phyloP scores from a whole-genome alignment of 495 filamentous ascomycete genomes.

The Cenococcum geophilum region DNA sequence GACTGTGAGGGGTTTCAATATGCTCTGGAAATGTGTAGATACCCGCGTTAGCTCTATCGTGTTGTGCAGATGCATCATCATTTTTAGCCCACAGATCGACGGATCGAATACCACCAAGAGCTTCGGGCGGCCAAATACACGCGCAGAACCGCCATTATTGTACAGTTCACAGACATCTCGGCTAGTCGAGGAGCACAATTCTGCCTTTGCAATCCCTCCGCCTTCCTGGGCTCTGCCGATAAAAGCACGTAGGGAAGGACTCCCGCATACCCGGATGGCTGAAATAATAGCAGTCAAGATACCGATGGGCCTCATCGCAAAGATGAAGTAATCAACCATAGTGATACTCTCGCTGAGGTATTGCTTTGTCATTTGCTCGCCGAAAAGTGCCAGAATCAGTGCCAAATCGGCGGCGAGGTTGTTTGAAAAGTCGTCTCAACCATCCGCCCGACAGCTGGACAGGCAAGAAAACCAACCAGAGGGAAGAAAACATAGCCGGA shows the following conservation, averaged over 20 bases:
- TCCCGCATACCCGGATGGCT: constrained; percentile 10
- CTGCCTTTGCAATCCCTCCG: not conserved
- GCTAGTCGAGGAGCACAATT: constrained; percentile 6
- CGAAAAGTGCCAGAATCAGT: constrained; percentile 28
- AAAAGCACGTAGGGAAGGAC: constrained; percentile 25
- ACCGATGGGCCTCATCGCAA: constrained; percentile 22
- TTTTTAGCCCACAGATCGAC: no score
- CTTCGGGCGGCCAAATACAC: no score
- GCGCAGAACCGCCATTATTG: no score
- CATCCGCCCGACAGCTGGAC: no score
- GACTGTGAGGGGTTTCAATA: no score
- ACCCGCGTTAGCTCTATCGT: no score
- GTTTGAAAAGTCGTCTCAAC: no score
- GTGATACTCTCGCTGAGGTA: constrained; percentile 50
- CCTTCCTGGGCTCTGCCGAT: constrained; percentile 7
- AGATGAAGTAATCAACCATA: constrained; percentile 33
- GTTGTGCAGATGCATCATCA: no score
- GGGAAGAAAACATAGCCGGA: no score
- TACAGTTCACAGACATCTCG: constrained; percentile 5
- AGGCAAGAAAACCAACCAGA: no score
- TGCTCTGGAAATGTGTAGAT: no score
- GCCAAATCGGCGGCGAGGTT: constrained; percentile 29
- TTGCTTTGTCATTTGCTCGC: constrained; percentile 45
- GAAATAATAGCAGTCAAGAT: constrained; percentile 8
- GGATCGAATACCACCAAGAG: no score